Evolutionary conservation across 1,139 yeast genomes (phyloP).

Genomic region (Taphrina betulina): DNA sequence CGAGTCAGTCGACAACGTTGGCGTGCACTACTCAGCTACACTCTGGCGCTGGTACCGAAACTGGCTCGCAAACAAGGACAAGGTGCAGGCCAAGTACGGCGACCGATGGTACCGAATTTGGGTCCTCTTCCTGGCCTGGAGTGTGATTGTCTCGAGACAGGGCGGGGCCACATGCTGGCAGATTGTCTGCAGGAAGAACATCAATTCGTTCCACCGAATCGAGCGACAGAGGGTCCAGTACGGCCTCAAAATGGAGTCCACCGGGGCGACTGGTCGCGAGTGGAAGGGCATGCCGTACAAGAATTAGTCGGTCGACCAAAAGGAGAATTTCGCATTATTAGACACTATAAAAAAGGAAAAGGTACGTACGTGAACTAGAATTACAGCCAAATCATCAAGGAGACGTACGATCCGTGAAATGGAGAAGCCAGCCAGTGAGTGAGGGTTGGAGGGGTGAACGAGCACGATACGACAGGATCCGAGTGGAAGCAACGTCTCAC

Average conservation of each 20-base stretch:
- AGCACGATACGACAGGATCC: no score
- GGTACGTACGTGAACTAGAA: no score
- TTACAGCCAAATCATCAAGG: no score
- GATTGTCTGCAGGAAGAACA: conserved; percentile 83
- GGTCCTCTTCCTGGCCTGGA: conserved; percentile 79
- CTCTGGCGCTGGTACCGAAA: conserved; percentile 94
- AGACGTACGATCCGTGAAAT: no score
- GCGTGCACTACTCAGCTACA: conserved; percentile 90
- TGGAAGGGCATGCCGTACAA: conserved; percentile 31
- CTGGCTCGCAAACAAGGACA: conserved; percentile 83
- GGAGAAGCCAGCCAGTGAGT: no score
- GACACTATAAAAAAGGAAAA: no score
- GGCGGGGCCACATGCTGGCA: conserved; percentile 93
- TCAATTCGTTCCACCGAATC: conserved; percentile 79
- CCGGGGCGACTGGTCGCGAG: conserved; percentile 14
- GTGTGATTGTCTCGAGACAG: conserved; percentile 83
- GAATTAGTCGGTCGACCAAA: not conserved
- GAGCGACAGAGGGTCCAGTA: conserved; percentile 76
- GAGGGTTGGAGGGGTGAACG: no score
- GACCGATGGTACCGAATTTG: conserved; percentile 89
- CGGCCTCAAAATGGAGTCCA: conserved; percentile 57
- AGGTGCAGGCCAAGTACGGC: conserved; percentile 78
- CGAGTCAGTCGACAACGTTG: conserved; percentile 79
- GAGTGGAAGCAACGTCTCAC: no score
- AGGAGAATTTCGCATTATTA: no score